These are phyloP conservation scores for Mucor velutinosus DNA, from an alignment of 371 early-diverging fungal genomes.

Conservation along the genomic window DNA sequence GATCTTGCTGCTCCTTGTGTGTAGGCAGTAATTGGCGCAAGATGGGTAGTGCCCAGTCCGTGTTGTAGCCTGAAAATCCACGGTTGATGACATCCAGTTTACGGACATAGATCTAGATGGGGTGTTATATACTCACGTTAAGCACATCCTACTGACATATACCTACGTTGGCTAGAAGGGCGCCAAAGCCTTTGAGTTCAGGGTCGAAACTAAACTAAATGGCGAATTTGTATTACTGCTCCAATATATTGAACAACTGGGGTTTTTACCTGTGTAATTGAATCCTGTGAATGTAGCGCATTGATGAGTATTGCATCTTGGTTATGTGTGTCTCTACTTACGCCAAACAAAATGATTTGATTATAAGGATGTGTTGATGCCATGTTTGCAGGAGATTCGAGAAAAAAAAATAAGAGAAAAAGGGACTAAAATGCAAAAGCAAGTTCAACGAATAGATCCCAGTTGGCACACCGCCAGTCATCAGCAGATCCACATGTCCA, in stretches of 20 bases:
- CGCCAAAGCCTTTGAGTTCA: constrained; percentile 66
- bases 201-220: constrained; percentile 66
- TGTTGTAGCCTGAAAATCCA: constrained; percentile 82
- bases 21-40: constrained; percentile 60
- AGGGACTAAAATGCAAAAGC: too few relatives aligned
- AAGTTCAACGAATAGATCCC: too few relatives aligned
- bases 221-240: not conserved
- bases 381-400: not conserved
- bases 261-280: constrained; percentile 20
- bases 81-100: constrained; percentile 78
- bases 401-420: not conserved
- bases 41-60: constrained; percentile 67
- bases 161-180: constrained; percentile 61
- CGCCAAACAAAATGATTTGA: constrained; percentile 35
- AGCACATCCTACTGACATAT: not conserved
- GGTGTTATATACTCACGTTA: not conserved
- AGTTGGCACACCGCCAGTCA: too few relatives aligned
- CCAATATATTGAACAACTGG: not conserved
- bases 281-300: constrained; percentile 10
- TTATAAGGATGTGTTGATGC: constrained; percentile 24
- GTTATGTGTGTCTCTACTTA: constrained; percentile 1
- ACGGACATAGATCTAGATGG: constrained; percentile 61
- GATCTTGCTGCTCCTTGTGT: constrained; percentile 28
- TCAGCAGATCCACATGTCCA: too few relatives aligned
- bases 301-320: too few relatives aligned